Evolutionary conservation across 176 grass and related monocot species (phyloP), one percentile per base, ranked within the genome.

Genomic region (Dactylis glomerata): DNA sequence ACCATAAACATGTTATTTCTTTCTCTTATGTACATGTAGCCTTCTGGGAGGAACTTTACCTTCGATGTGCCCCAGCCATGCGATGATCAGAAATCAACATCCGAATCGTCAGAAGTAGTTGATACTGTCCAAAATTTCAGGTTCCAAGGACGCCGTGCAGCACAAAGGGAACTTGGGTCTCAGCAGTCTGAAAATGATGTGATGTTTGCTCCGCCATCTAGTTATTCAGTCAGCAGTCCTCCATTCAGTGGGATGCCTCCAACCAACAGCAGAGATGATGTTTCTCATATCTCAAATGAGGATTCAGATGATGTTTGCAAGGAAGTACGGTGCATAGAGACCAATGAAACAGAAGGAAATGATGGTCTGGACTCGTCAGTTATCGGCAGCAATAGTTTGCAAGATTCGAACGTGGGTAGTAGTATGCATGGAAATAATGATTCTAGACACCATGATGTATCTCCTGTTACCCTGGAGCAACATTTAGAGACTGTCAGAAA

Each of bases 401-500:
- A 72, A 80, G 67, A 83, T 54, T 49, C n/a, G 1, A 77, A 82
- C 77, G 63, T 73, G 28, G 73, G 33, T 85, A 77, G 78, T 52
- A 82, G 46, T 56, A 50, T 57, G 32, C 59, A 73, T 31, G 58
- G 38, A 77, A 75, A 88, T 16, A n/a, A 57, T 68, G 13, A 76
- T 83, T 74, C 84, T 33, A 37, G 73, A 76, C 38, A 68, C 10
- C 24, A 49, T 15, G 73, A 75, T 57, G 61, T 33, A 66, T 82
- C 89, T 81, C 26, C 81, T 55, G 44, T 96, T 78, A 96, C 91
- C 68, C 81, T 99, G 52, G 96, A 96, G 80, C 91, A 96, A 52
- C 96, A 99, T 85, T 90, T 99, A 45, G 91, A 96, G 70, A 96
- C 92, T 85, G 89, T 94, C 34, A 94, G 55, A 65, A 99, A 92